Evolutionary conservation across 805 yeast genomes (phyloP).

Genomic region (Danielozyma ontarioensis): DNA sequence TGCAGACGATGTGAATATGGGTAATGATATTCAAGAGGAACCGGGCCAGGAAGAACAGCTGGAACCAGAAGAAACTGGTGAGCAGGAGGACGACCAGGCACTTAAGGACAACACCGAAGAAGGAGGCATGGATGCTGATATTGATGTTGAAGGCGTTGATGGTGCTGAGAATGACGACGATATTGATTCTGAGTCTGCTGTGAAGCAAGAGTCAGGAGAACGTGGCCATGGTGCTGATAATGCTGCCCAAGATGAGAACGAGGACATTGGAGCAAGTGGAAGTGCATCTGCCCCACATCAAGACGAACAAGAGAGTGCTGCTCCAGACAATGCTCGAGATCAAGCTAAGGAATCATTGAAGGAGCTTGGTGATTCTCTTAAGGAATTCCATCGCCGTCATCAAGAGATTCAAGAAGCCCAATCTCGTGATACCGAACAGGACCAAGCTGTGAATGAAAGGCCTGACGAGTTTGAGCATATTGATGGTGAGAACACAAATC

Average conservation of each 20-base stretch:
- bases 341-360: slow-evolving; percentile 73
- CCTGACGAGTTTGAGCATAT: slow-evolving; percentile 86
- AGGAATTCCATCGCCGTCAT: slow-evolving; percentile 86
- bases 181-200: slow-evolving; percentile 52
- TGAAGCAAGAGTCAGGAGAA: slow-evolving; percentile 56
- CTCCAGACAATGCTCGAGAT: slow-evolving; percentile 52
- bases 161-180: slow-evolving; percentile 46
- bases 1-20: slow-evolving; percentile 21
- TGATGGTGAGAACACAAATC: slow-evolving; percentile 72
- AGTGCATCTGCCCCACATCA: slow-evolving; percentile 38
- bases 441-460: slow-evolving; percentile 48
- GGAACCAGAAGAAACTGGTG: slow-evolving; percentile 10
- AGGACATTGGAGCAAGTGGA: slow-evolving; percentile 67
- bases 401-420: slow-evolving; percentile 78
- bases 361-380: slow-evolving; percentile 85
- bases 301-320: slow-evolving; percentile 33
- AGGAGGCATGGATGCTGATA: slow-evolving; percentile 24
- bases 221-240: slow-evolving; percentile 59
- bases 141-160: slow-evolving; percentile 47
- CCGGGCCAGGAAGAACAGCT: slow-evolving; percentile 11
- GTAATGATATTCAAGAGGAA: slow-evolving; percentile 27
- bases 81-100: slow-evolving; percentile 10
- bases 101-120: slow-evolving; percentile 31
- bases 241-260: slow-evolving; percentile 51
- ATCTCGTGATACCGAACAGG: slow-evolving; percentile 39